Base-by-base conservation (phyloP, 2,329 filamentous ascomycete species). In the Aspergillus novoparasiticus region DNA sequence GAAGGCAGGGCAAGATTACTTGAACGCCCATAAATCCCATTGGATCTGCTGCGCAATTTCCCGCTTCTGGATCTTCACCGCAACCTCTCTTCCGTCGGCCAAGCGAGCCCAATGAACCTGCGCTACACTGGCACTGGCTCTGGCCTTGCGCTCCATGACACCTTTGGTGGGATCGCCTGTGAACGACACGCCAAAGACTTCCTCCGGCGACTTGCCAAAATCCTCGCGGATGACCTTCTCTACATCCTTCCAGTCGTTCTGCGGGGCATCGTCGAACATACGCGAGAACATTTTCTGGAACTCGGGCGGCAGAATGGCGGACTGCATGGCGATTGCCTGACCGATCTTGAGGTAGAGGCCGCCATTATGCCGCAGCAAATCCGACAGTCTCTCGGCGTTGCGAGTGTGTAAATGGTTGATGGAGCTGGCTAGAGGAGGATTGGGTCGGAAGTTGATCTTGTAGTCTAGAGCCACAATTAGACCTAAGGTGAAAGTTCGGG, bases 281-380 rank as follows among this genome's bases (percentile, higher is more conserved):
- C 90, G 87, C 26, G 90, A 85, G 75, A 99, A 99, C 93, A 97
- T 98, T 73, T 90, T 89, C 82, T 97, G 93, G 71, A 98, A 98
- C 78, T 97, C 93, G 0, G 94, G 92, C 30, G 95, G 95, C 65
- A 99, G 81, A 30, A 98, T 89, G 0, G 94, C 94, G 69, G 91
- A 94, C 83, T 99, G 95, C 95, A 98, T 98, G 16, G 94, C 95
- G 69, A 99, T 94, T 5, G 95, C 95, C 83, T 99, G 95, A 0
- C 95, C 95, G 63, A 99, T 97, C 84, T 99, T 99, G 74, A 98
- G 84, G 75, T 98, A 99, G 21, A 99, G 80, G 0, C 95, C 95
- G 64, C 95, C 94, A 84, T 99, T 99, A 60, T 87, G 82, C 30
- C 92, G 86, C 68, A 98, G 84, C 66, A 99, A 81, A 34, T 94